Base-by-base conservation (phyloP, 1,284 basidiomycete species). In the Cryptococcus sp. region DNA sequence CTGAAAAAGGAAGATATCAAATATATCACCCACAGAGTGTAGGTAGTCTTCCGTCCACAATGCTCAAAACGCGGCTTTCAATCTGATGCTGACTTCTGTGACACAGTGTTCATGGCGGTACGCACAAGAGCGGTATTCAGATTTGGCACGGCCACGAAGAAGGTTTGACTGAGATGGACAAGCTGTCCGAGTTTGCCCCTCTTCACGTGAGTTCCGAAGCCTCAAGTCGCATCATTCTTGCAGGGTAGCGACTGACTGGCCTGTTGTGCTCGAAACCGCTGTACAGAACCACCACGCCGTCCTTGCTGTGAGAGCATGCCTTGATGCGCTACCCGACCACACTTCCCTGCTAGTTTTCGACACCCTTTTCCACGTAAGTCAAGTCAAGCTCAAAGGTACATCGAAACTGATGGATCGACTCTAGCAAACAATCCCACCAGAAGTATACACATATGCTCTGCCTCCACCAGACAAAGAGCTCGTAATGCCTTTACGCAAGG, bases 21-120 rank as follows among this genome's bases (percentile, higher is more conserved):
- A 62, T 76, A 77, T 52, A 66, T 80, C 29, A 70, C 73, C 1
- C 78, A 80, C 57, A 63, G 78, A 52, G 69, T 80, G 78, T 77
- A 52, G 50, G 78, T 67, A 22, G 15, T 53, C 25, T 16, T 20
- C 15, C 8, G 8, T n/a, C 20, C 17, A 25, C 34, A 38, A 54
- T 34, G 38, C 2, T 6, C 26, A 44, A 7, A 3, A 13, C 17
- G 11, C 47, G 13, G 23, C 51, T 43, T 23, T 7, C 19, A 46
- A 3, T n/a, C 57, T 53, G 39, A 57, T 45, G 39, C 5, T 19
- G 8, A 11, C n/a, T 44, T 37, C 49, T 56, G 20, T 49, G 37
- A 8, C 29, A 8, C 34, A 87, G 92, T 48, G 91, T 94, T 1
- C 91, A 93, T 66, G 91, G 91, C 2, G 91, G 91, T 2, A 83